Evolutionary conservation across 257 asterid genomes (phyloP), one percentile per base, ranked within the genome.

Genomic region (Phtheirospermum japonicum): DNA sequence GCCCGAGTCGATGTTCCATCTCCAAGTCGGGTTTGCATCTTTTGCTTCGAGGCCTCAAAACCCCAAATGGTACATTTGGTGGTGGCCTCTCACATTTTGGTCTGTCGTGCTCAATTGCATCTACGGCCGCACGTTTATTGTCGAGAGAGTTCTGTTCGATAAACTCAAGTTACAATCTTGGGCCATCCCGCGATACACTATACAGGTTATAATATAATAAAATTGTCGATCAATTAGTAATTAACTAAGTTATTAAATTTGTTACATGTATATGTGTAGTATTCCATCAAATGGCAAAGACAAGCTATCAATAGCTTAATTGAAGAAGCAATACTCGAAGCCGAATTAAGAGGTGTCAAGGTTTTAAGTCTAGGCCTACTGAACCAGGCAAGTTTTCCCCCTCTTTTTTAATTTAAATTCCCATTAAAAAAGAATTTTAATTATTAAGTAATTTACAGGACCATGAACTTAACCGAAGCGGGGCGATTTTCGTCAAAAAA

Each of bases 301-400:
- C 48, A 64, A 70, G 73, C 68, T 6, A 80, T 87, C 75, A 87
- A 80, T 56, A 18, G 63, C 50, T 65, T 87, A 6, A 82, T 90
- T 50, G 84, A 87, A 69, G 88, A 85, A 53, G 95, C 96, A 37
- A 68, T 90, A 66, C 60, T 77, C 7, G 85, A 80, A 43, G 98
- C 95, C 4, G 84, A 83, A n/a, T 73, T 39, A 4, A 76, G 73
- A 67, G 98, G 96, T 7, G 70, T 46, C 43, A 87, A 83, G 65
- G 86, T 85, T 30, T 8, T 90, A 39, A 83, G 85, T 66, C 85
- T 90, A 40, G 96, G 98, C 67, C 82, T 90, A 43, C 65, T 79
- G 11, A 90, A 90, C 71, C 96, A 85, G 87, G 97, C 70, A 57
- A 70, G 71, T 18, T n/a, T n/a, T n/a, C n/a, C n/a, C n/a, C n/a